These are phyloP conservation scores for Apiosordaria backusii DNA, from an alignment of 495 filamentous ascomycete species.

Conservation along the genomic window DNA sequence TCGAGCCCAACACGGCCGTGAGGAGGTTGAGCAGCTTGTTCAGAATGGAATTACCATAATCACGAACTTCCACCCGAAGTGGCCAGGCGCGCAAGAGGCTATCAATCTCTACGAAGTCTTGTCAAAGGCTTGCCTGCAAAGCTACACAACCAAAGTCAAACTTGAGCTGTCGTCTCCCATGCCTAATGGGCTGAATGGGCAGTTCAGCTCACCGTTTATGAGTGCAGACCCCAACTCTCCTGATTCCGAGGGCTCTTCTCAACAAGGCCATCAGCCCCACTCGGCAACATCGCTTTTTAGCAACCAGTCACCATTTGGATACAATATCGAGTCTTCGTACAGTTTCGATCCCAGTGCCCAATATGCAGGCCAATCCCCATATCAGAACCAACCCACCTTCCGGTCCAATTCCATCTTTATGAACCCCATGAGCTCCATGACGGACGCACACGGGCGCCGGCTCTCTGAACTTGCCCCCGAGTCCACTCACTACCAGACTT, in stretches of 20 bases:
- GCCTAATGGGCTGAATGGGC: slow-evolving; percentile 51
- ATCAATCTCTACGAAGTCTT: slow-evolving; percentile 74
- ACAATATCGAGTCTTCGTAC: slow-evolving; percentile 47
- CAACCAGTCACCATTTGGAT: slow-evolving; percentile 48
- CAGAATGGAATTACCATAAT: slow-evolving; percentile 71
- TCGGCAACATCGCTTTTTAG: slow-evolving; percentile 27
- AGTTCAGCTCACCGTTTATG: slow-evolving; percentile 61
- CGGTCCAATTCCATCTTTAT: slow-evolving; percentile 56
- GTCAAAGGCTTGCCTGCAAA: slow-evolving; percentile 75
- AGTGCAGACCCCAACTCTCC: slow-evolving; percentile 44
- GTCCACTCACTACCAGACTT: slow-evolving; percentile 19
- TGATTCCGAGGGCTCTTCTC: slow-evolving; percentile 34
- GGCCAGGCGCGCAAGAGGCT: slow-evolving; percentile 86
- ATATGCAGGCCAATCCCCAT: slow-evolving; percentile 30
- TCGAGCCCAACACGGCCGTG: slow-evolving; percentile 60
- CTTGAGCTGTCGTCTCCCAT: background rate
- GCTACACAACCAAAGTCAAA: slow-evolving; percentile 58
- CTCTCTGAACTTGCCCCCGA: slow-evolving; percentile 56
- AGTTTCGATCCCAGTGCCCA: slow-evolving; percentile 1
- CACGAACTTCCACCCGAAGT: slow-evolving; percentile 68
- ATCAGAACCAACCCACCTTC: slow-evolving; percentile 42
- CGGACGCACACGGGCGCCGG: slow-evolving; percentile 45
- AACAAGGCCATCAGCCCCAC: slow-evolving; percentile 19
- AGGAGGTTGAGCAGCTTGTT: slow-evolving; percentile 68
- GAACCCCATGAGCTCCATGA: slow-evolving; percentile 46